phyloP scores from a whole-genome alignment of 305 asterid species.

The Rubia balearica region DNA sequence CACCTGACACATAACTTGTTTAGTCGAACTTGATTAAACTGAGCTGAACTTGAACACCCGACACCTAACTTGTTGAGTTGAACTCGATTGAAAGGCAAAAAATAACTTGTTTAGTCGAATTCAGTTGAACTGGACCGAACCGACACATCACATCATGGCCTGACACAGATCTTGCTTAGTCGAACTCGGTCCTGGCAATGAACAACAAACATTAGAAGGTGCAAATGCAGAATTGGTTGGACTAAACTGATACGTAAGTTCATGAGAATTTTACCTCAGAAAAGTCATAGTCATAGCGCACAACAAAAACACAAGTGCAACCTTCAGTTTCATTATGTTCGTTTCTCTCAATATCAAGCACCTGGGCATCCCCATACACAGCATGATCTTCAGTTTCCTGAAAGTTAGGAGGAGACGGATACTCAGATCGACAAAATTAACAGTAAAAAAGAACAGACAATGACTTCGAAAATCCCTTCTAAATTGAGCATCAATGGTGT shows the following conservation, averaged over 20 bases:
- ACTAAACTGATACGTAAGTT: neutral
- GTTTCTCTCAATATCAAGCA: conserved; percentile 42
- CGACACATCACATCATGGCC: conserved; percentile 9
- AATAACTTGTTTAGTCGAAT: too few species aligned
- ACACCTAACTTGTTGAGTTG: too few species aligned
- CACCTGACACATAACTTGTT: conserved; percentile 10
- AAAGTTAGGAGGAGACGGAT: neutral
- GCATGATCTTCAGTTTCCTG: conserved; percentile 50
- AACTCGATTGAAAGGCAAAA: too few species aligned
- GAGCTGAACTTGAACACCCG: too few species aligned
- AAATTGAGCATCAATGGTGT: neutral
- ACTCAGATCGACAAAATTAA: conserved; percentile 1
- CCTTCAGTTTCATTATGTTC: conserved; percentile 28
- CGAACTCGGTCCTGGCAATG: conserved; percentile 13
- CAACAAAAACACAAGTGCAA: conserved; percentile 60
- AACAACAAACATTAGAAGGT: neutral
- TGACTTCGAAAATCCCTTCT: neutral
- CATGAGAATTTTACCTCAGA: conserved; percentile 36
- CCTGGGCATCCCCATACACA: conserved; percentile 54
- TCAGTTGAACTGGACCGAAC: neutral
- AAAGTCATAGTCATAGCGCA: conserved; percentile 52
- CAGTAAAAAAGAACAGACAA: neutral
- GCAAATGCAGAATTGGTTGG: neutral
- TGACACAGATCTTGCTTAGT: conserved; percentile 5
- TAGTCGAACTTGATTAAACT: too few species aligned